Evolutionary conservation across 768 basidiomycete species (phyloP).

Genomic region (Russula olivacea): DNA sequence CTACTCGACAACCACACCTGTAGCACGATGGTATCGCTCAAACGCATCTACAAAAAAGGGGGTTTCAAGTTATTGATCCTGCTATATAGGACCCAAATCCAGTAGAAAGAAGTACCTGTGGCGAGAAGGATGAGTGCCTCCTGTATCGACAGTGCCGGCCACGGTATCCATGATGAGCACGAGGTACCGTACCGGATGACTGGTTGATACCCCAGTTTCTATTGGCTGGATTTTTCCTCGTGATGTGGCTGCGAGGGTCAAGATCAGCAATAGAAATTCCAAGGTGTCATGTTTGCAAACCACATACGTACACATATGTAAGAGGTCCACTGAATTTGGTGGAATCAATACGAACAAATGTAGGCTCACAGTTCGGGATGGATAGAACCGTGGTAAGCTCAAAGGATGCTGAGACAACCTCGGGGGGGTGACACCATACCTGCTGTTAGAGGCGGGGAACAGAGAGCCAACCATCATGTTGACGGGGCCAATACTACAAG

Average conservation of each 20-base stretch:
- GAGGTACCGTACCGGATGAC: no score
- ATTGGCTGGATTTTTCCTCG: slow-evolving; percentile 30
- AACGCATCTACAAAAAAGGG: slow-evolving; percentile 30
- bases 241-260: slow-evolving; percentile 28
- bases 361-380: slow-evolving; percentile 34
- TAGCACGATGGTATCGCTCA: no score
- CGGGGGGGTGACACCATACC: slow-evolving; percentile 27
- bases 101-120: slow-evolving; percentile 25
- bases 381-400: slow-evolving; percentile 27
- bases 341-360: slow-evolving; percentile 34
- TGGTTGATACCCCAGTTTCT: slow-evolving; percentile 35
- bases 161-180: slow-evolving; percentile 27
- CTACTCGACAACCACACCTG: slow-evolving; percentile 29
- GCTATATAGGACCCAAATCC: slow-evolving; percentile 11
- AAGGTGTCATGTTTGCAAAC: not conserved
- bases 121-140: slow-evolving; percentile 34
- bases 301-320: slow-evolving; percentile 28
- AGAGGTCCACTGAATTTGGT: slow-evolving; percentile 33
- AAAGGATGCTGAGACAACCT: slow-evolving; percentile 32
- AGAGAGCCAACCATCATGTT: slow-evolving; percentile 46
- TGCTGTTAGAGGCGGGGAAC: no score
- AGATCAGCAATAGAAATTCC: not conserved
- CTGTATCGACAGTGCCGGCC: slow-evolving; percentile 36
- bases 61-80: slow-evolving; percentile 13
- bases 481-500: no score